Conservation (phyloP, 495 filamentous ascomycete genomes). For the Neurospora terricola region DNA sequence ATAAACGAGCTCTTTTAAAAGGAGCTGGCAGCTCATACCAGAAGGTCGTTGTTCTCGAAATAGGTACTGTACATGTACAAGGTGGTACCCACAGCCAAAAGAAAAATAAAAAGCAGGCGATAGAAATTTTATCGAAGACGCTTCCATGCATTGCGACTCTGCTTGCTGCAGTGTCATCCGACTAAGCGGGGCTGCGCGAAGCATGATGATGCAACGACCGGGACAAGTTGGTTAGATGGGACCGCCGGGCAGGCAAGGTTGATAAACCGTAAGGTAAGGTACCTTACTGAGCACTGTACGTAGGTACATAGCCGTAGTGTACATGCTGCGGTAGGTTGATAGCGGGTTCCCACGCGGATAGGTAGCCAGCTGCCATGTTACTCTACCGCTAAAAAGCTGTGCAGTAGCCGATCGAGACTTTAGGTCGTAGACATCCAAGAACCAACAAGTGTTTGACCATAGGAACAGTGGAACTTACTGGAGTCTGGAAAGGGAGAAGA, state of each 20-base stretch:
- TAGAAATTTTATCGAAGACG: background rate
- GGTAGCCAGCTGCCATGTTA: background rate
- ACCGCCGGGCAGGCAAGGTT: background rate
- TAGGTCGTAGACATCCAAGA: background rate
- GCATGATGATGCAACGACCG: background rate
- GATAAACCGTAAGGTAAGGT: background rate
- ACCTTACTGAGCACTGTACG: background rate
- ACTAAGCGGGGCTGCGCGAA: background rate
- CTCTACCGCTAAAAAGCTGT: background rate
- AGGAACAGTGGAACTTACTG: background rate
- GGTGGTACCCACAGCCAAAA: background rate
- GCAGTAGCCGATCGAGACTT: background rate
- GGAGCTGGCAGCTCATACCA: background rate
- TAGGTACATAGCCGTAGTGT: background rate
- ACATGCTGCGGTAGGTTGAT: background rate
- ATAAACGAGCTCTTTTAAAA: background rate
- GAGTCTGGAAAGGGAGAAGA: background rate
- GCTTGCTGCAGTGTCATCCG: background rate
- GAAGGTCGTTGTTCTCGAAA: background rate
- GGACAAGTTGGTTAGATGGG: background rate
- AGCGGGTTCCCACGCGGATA: background rate
- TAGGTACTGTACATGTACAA: background rate
- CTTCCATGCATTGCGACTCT: background rate
- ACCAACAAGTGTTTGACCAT: background rate
- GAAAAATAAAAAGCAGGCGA: background rate